Conservation (phyloP, 2,329 filamentous ascomycete species). For the Truncatella angustata region DNA sequence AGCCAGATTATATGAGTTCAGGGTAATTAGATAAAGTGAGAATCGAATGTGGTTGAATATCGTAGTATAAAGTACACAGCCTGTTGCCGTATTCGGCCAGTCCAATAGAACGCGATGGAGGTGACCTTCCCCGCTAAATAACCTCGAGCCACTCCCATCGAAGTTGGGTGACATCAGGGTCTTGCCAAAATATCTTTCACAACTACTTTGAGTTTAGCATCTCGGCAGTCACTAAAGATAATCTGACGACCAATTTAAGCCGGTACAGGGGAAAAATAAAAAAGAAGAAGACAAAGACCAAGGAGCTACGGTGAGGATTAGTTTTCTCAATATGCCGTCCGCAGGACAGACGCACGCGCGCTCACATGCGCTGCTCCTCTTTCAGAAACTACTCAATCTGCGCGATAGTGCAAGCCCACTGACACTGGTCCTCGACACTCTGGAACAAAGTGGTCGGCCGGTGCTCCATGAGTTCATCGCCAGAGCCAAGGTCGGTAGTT, state of each 20-base stretch:
- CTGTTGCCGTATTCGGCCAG: no score
- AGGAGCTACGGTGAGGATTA: no score
- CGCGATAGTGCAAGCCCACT: constrained; percentile 81
- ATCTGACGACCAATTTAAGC: no score
- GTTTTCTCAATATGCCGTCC: constrained; percentile 58
- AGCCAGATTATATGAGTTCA: not conserved
- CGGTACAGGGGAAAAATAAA: not conserved
- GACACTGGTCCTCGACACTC: constrained; percentile 78
- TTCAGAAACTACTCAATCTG: constrained; percentile 77
- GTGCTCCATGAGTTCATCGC: constrained; percentile 71
- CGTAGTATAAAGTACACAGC: not conserved
- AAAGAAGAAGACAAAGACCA: no score
- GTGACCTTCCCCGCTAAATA: not conserved
- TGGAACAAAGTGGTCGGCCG: constrained; percentile 75
- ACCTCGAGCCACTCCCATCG: not conserved
- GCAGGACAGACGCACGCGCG: constrained; percentile 64
- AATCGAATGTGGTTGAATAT: no score
- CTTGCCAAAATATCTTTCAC: constrained; percentile 2
- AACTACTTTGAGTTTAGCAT: not conserved
- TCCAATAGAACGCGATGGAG: no score
- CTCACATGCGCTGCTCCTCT: constrained; percentile 79
- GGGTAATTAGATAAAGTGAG: no score
- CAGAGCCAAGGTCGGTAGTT: constrained; percentile 63
- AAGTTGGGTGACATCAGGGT: constrained; percentile 8
- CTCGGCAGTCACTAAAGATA: not conserved